Evolutionary conservation across 805 yeast genomes (phyloP).

Genomic region (Starmerella powellii): DNA sequence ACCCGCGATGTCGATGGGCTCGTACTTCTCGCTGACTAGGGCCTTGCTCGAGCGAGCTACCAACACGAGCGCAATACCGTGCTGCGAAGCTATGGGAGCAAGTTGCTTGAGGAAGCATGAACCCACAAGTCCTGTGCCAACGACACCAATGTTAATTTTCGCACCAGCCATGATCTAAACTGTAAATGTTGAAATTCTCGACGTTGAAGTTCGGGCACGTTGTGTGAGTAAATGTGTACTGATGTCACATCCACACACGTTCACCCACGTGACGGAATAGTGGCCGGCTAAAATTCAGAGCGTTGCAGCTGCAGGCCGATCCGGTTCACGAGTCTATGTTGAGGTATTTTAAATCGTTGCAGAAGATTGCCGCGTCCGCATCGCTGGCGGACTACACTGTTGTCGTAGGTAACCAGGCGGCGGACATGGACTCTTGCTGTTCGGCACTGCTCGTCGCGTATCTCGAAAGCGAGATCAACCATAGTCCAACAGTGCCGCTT

Average conservation of each 20-base stretch:
- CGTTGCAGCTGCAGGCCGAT: no score
- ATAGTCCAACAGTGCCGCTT: conserved; percentile 46
- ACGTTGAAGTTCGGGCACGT: background rate
- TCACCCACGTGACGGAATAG: background rate
- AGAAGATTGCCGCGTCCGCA: background rate
- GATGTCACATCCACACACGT: no score
- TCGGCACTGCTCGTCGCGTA: conserved; percentile 64
- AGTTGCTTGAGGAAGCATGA: conserved; percentile 80
- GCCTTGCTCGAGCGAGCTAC: conserved; percentile 68
- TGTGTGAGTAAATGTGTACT: background rate
- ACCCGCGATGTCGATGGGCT: conserved; percentile 51
- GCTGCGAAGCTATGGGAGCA: conserved; percentile 34
- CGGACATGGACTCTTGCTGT: conserved; percentile 79
- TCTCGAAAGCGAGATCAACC: conserved; percentile 26
- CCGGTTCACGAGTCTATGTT: no score
- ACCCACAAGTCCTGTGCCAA: conserved; percentile 93
- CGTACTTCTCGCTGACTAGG: conserved; percentile 52
- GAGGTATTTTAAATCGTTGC: conserved; percentile 10
- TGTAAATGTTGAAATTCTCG: no score
- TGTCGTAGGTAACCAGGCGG: conserved; percentile 75
- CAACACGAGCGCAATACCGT: conserved; percentile 64
- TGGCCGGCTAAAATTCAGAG: no score
- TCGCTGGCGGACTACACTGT: conserved; percentile 22
- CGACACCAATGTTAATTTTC: conserved; percentile 48
- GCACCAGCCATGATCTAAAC: conserved; percentile 1